Evolutionary conservation across 1,139 yeast species (phyloP), one percentile per base, ranked within the genome.

Genomic region (Meyerozyma elateridarum): DNA sequence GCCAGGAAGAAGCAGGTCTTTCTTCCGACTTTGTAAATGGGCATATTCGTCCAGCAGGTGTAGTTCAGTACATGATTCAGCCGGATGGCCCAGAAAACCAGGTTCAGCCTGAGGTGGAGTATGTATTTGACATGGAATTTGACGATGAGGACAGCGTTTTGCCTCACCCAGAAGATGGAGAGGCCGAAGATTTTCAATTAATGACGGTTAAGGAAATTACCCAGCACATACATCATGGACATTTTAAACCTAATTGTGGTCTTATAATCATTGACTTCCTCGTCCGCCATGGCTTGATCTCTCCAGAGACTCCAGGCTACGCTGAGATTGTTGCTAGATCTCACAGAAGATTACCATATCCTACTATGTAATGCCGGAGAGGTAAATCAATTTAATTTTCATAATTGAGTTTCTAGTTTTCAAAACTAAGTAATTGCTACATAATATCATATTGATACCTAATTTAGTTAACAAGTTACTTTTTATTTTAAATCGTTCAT

Each of bases 1-100:
- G 95, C 45, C 69, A 64, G 39, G 98, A 91, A 49, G 98, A 91
- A 51, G 98, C 96, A 0, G 95, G 95, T 0, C 57, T 91, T n/a
- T 43, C 51, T 0, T 64, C 63, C 26, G 66, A 60, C 0, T 73
- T 75, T 41, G 80, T 85, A 0, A 50, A 53, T 32, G 29, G 48
- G 2, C 59, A 70, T 33, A 49, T 76, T 12, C 61, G 47, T 21
- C 48, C 79, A 2, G 78, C 66, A 1, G 97, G 96, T 0, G 79
- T 72, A 0, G 60, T 85, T 1, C 75, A 85, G 28, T 91, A 91
- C 52, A 64, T 81, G 44, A 78, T 73, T 48, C 46, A 48, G 25
- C 61, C 65, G 1, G 29, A 41, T 5, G 51, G 65, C 37, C 27
- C 72, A 35, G 49, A 52, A 0, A 79, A 79, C 0, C 61, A 79